Conservation (phyloP, 768 basidiomycete species). For the Russula sp. region DNA sequence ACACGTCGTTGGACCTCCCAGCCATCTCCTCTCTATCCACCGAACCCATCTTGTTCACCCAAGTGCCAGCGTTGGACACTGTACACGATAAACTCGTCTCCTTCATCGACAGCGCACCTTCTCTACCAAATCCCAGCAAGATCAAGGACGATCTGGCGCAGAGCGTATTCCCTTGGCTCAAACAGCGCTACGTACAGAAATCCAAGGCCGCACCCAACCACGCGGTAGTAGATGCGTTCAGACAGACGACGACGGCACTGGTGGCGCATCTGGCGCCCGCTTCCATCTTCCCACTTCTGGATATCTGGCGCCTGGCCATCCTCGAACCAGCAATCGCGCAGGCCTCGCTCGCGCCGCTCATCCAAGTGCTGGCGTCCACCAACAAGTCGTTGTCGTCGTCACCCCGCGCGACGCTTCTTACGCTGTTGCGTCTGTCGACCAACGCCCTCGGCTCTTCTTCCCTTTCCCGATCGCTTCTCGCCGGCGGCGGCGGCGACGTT, state of each 20-base stretch:
- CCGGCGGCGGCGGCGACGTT: constrained; percentile 24
- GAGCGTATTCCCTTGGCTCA: constrained; percentile 58
- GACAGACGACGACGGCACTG: constrained; percentile 40
- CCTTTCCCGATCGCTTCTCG: constrained; percentile 40
- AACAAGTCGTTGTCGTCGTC: constrained; percentile 28
- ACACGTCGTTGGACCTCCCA: constrained; percentile 54
- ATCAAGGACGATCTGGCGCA: constrained; percentile 46
- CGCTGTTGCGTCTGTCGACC: constrained; percentile 57
- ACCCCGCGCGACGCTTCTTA: constrained; percentile 52
- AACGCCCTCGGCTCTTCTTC: constrained; percentile 55
- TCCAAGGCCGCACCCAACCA: constrained; percentile 18
- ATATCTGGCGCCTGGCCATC: constrained; percentile 75
- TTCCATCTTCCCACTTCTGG: constrained; percentile 73
- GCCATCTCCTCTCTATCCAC: constrained; percentile 57
- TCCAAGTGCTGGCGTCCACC: no score
- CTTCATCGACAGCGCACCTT: constrained; percentile 50
- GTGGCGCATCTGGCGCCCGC: constrained; percentile 41
- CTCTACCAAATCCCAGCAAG: constrained; percentile 31
- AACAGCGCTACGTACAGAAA: constrained; percentile 44
- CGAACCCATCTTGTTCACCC: constrained; percentile 68
- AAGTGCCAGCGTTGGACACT: constrained; percentile 62
- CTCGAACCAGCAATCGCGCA: constrained; percentile 61
- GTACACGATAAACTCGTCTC: constrained; percentile 55
- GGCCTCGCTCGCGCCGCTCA: no score
- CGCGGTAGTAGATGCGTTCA: constrained; percentile 31